Evolutionary conservation across 257 asterid species (phyloP).

Genomic region (Nicotiana undulata): DNA sequence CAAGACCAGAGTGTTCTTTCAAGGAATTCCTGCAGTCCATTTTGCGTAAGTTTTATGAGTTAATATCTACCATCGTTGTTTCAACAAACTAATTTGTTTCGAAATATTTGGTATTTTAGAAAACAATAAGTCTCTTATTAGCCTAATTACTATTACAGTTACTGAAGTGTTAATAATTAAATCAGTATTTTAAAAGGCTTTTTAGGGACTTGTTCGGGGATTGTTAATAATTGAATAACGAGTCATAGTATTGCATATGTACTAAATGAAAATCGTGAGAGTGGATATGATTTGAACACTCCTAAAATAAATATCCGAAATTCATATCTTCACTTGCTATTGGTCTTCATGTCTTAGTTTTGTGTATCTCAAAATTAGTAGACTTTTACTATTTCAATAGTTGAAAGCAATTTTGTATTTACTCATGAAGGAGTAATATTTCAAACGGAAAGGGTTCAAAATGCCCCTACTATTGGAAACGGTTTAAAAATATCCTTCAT

Average conservation of each 20-base stretch:
- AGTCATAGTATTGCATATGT: background rate
- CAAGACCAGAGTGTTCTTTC: constrained; percentile 52
- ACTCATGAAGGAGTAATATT: background rate
- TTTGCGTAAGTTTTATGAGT: constrained; percentile 29
- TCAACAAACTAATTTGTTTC: background rate
- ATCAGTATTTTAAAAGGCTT: too few relatives aligned
- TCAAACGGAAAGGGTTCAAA: too few relatives aligned
- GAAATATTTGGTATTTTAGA: background rate
- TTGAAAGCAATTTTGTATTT: background rate
- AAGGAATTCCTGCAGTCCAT: constrained; percentile 59
- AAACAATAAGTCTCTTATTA: background rate
- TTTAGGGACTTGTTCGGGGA: too few relatives aligned
- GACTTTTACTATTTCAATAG: background rate
- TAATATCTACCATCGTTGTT: background rate
- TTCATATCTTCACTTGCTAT: too few relatives aligned
- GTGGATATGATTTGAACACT: background rate
- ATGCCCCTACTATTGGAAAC: too few relatives aligned
- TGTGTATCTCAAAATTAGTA: background rate
- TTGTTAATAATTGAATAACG: background rate
- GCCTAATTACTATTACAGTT: too few relatives aligned
- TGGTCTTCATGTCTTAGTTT: accelerated
- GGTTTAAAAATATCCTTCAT: too few relatives aligned
- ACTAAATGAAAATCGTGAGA: background rate
- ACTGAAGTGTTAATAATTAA: too few relatives aligned
- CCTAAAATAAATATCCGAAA: background rate